A percentile compares a stretch with the other conserved stretches of the same genome.
Conservation (phyloP, 805 yeast species). For the Schwanniomyces vanrijiae region DNA sequence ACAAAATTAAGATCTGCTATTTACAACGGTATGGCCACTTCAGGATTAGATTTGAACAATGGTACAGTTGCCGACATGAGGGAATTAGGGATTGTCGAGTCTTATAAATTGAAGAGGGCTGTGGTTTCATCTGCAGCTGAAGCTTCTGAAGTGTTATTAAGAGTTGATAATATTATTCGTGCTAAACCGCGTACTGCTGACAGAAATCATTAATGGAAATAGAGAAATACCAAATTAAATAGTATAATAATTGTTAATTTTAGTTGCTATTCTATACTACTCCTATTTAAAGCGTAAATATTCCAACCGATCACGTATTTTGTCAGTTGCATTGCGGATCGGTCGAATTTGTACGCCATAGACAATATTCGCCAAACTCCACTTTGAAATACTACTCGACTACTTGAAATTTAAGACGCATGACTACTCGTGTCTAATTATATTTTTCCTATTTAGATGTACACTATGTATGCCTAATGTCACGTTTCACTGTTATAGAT, state of each 20-base stretch:
- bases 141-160: slow-evolving; percentile 91
- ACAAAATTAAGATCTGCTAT: slow-evolving; percentile 87
- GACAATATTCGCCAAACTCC: background rate
- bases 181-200: slow-evolving; percentile 98
- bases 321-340: background rate
- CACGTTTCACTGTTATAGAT: background rate
- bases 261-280: background rate
- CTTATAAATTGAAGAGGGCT: slow-evolving; percentile 86
- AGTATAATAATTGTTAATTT: background rate
- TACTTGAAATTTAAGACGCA: background rate
- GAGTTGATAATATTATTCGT: slow-evolving; percentile 95
- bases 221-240: background rate
- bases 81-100: slow-evolving; percentile 88
- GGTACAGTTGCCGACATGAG: slow-evolving; percentile 94
- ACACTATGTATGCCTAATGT: background rate
- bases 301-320: background rate
- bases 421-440: background rate
- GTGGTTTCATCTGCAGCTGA: slow-evolving; percentile 96
- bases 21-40: slow-evolving; percentile 87
- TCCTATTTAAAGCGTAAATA: background rate
- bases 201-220: slow-evolving; percentile 45
- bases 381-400: background rate
- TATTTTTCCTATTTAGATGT: background rate
- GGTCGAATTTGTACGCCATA: background rate
- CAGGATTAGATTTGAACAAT: slow-evolving; percentile 83